These are phyloP conservation scores for Spinacia oleracea DNA, from an alignment of 179 eudicot genomes.

Conservation along the genomic window DNA sequence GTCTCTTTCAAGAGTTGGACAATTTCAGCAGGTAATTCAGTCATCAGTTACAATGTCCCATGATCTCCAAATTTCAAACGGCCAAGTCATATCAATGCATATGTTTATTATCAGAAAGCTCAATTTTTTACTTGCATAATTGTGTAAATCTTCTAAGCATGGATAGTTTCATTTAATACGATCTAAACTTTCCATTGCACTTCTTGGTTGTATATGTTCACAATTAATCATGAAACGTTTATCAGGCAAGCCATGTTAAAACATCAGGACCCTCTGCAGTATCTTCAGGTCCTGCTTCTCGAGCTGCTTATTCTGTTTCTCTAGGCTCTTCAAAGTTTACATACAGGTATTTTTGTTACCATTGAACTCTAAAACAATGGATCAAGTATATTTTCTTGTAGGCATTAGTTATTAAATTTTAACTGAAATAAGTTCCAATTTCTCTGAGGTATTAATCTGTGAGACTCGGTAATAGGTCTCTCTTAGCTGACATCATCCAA, in stretches of 20 bases:
- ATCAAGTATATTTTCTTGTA: background rate
- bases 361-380: background rate
- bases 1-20: constrained; percentile 49
- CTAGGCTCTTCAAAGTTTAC: constrained; percentile 65
- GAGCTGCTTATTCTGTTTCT: constrained; percentile 42
- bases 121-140: background rate
- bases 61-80: constrained; percentile 12
- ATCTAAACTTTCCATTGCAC: background rate
- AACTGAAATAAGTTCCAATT: background rate
- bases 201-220: background rate
- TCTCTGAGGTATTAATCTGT: constrained; percentile 18
- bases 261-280: constrained; percentile 51
- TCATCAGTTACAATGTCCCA: constrained; percentile 11
- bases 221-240: constrained; percentile 8
- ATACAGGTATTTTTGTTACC: constrained; percentile 57
- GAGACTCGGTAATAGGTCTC: constrained; percentile 56
- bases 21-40: constrained; percentile 56
- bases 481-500: constrained; percentile 87
- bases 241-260: constrained; percentile 63
- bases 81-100: constrained; percentile 14
- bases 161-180: background rate
- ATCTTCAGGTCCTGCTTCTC: constrained; percentile 52
- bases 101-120: background rate
- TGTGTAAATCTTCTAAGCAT: background rate
- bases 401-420: background rate